These are phyloP conservation scores for Melastoma candidum DNA, from an alignment of 441 rosid genomes.

Conservation along the genomic window DNA sequence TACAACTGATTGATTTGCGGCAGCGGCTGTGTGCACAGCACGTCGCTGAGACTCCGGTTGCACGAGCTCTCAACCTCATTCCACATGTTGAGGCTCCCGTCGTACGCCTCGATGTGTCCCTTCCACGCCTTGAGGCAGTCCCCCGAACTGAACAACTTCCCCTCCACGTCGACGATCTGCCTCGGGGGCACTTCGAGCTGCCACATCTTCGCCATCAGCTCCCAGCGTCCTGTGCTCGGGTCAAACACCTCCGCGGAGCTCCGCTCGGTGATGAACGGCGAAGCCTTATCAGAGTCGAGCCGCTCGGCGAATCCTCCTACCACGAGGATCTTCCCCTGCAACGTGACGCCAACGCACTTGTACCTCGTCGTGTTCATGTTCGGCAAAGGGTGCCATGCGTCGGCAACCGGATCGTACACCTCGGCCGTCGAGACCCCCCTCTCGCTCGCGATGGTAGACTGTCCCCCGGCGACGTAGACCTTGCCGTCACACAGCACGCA, in stretches of 20 bases:
- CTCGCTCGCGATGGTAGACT: background rate
- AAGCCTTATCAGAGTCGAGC: background rate
- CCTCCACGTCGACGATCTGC: conserved; percentile 2
- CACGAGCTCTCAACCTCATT: conserved; percentile 37
- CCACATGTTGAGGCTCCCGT: conserved; percentile 37
- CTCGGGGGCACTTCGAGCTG: conserved; percentile 2
- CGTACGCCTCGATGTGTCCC: conserved; percentile 27
- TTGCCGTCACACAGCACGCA: conserved; percentile 3
- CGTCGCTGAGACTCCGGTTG: conserved; percentile 12
- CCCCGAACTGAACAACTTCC: conserved; percentile 5
- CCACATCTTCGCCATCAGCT: conserved; percentile 5
- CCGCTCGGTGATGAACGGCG: background rate
- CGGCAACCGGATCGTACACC: background rate
- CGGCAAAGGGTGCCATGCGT: conserved; percentile 1
- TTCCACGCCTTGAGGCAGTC: conserved; percentile 6
- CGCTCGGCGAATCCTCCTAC: conserved; percentile 1
- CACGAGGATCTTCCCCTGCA: conserved; percentile 4
- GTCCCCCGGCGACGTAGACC: conserved; percentile 6
- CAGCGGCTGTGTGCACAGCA: conserved; percentile 18
- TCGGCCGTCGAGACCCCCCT: conserved; percentile 1
- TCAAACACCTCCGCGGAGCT: conserved; percentile 1
- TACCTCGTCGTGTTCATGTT: conserved; percentile 5
- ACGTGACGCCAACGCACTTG: background rate
- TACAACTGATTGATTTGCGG: conserved; percentile 22
- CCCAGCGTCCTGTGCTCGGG: conserved; percentile 1